These are phyloP conservation scores for Blastobotrys muscicola DNA, from an alignment of 805 yeast genomes.

Conservation along the genomic window DNA sequence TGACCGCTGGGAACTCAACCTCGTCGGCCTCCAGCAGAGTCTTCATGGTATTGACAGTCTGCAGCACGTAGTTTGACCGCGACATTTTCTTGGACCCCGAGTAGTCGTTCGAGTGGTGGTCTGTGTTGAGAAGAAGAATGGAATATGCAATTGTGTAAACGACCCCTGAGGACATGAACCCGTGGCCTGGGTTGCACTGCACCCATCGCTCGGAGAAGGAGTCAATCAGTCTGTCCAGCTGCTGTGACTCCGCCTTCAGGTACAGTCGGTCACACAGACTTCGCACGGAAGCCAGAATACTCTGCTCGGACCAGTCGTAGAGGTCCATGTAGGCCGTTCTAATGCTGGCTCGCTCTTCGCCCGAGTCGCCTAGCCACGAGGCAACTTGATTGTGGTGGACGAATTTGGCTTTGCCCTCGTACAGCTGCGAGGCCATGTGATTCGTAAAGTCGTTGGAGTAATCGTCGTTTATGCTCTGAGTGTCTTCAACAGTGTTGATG, in stretches of 20 bases:
- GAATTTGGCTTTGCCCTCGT: slow-evolving; percentile 11
- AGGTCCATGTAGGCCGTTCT: slow-evolving; percentile 23
- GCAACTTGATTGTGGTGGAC: slow-evolving; percentile 12
- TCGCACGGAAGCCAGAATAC: slow-evolving; percentile 48
- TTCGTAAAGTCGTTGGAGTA: not conserved
- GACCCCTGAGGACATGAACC: slow-evolving; percentile 42
- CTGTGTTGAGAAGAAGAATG: slow-evolving; percentile 64
- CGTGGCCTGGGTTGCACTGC: slow-evolving; percentile 37
- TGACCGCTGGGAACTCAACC: not conserved
- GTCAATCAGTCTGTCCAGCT: slow-evolving; percentile 63
- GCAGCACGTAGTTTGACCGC: slow-evolving; percentile 27
- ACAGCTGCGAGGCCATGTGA: slow-evolving; percentile 10
- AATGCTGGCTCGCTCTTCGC: slow-evolving; percentile 12
- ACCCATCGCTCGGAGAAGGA: slow-evolving; percentile 59
- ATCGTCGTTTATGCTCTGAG: too few species aligned
- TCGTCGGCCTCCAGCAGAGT: slow-evolving; percentile 11
- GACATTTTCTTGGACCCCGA: slow-evolving; percentile 24
- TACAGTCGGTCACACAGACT: slow-evolving; percentile 53
- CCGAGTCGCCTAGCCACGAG: slow-evolving; percentile 18
- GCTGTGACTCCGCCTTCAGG: slow-evolving; percentile 75
- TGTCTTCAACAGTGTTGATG: too few species aligned
- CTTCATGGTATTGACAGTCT: slow-evolving; percentile 15
- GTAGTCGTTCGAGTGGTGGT: slow-evolving; percentile 48
- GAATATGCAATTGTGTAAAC: slow-evolving; percentile 67
- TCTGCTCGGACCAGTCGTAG: slow-evolving; percentile 37